Percentiles rank a stretch among this genome's conserved stretches.
Conservation (phyloP, 169 alveolate species). For the Cryptosporidium sp. region DNA sequence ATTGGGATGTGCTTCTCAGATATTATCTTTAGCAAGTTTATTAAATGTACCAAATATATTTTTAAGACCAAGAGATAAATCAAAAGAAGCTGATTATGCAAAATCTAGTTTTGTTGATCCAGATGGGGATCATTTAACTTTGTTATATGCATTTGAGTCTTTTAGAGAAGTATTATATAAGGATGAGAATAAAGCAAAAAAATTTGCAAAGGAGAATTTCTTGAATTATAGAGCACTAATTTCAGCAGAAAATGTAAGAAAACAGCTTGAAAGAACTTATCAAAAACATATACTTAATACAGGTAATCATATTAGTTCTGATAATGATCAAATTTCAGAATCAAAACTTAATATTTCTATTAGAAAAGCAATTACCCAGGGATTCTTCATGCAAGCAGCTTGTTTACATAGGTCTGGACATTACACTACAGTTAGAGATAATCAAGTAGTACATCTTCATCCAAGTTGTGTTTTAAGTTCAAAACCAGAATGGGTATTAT, state of each 20-base stretch:
- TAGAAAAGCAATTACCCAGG: conserved; percentile 88
- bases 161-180: conserved; percentile 79
- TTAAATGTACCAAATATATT: conserved; percentile 93
- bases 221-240: conserved; percentile 90
- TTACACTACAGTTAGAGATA: conserved; percentile 95
- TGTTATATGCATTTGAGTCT: conserved; percentile 87
- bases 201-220: conserved; percentile 91
- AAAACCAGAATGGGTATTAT: conserved; percentile 96
- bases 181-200: conserved; percentile 83
- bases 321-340: conserved; percentile 33
- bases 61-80: conserved; percentile 92
- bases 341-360: conserved; percentile 80
- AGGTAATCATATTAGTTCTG: conserved; percentile 56
- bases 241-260: conserved; percentile 92
- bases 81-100: conserved; percentile 92
- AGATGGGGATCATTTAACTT: conserved; percentile 98
- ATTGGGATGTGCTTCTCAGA: conserved; percentile 89
- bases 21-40: conserved; percentile 92
- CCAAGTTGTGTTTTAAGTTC: conserved; percentile 95
- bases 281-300: conserved; percentile 83
- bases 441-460: conserved; percentile 96
- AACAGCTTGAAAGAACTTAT: conserved; percentile 88
- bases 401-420: conserved; percentile 90
- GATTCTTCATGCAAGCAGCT: conserved; percentile 95
- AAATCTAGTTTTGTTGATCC: conserved; percentile 92